These are phyloP conservation scores for Brassica carinata DNA, from an alignment of 345 rosid genomes.

Conservation along the genomic window DNA sequence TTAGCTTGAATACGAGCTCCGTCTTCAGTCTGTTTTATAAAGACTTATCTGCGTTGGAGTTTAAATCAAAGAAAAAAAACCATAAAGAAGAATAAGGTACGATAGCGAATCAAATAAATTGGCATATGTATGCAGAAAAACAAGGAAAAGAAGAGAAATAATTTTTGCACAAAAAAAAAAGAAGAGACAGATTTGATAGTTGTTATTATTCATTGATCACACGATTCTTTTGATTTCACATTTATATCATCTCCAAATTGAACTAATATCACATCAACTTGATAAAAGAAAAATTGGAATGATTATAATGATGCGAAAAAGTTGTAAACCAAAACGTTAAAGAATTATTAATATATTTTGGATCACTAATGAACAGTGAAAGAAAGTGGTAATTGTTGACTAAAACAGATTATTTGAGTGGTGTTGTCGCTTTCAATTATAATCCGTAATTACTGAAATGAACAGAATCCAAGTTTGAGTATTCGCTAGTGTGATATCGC, in stretches of 20 bases:
- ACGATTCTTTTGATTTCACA: conserved; percentile 8
- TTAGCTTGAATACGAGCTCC: neutral
- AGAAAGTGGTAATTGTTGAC: conserved; percentile 39
- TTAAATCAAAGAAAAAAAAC: neutral
- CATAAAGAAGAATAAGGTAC: conserved; percentile 8
- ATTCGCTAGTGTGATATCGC: neutral
- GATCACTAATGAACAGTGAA: conserved; percentile 21
- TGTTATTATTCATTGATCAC: conserved; percentile 39
- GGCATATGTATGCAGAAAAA: neutral
- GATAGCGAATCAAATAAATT: conserved; percentile 9
- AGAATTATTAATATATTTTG: neutral
- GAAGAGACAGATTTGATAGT: conserved; percentile 41
- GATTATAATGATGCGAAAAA: conserved; percentile 31
- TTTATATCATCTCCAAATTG: neutral
- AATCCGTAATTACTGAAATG: conserved; percentile 25
- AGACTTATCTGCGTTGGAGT: neutral
- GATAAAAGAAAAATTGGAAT: neutral
- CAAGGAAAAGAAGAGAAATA: conserved; percentile 22
- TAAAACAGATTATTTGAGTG: conserved; percentile 36
- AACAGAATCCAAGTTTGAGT: conserved; percentile 18
- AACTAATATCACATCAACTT: conserved; percentile 36
- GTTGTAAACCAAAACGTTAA: conserved; percentile 8
- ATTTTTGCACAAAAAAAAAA: neutral
- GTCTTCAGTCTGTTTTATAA: neutral
- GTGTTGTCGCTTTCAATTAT: conserved; percentile 19